A percentile compares a stretch with the other conserved stretches of the same genome.
Conservation (phyloP, 73 alveolate genomes). For the Uronychia binucleata region DNA sequence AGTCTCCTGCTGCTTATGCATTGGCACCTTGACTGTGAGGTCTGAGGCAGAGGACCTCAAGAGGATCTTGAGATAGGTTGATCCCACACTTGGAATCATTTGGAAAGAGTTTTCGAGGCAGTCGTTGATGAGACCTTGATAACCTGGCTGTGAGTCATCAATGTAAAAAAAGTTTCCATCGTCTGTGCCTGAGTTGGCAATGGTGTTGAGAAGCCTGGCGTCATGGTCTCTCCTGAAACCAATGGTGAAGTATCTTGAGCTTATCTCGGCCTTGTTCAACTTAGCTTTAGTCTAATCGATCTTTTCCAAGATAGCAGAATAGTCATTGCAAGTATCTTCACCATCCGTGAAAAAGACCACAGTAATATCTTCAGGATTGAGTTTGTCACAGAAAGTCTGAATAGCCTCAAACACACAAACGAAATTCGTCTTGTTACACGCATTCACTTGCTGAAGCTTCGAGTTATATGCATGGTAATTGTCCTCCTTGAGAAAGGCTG, state of each 20-base stretch:
- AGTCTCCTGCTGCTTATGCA: neutral
- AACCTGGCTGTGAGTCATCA: slow-evolving; percentile 22
- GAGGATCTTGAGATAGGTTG: neutral
- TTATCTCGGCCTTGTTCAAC: neutral
- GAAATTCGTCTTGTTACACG: slow-evolving; percentile 45
- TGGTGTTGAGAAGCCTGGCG: slow-evolving; percentile 36
- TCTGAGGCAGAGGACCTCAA: neutral
- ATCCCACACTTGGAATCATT: neutral
- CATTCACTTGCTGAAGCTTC: neutral
- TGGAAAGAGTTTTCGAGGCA: slow-evolving; percentile 32
- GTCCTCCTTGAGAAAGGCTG: slow-evolving; percentile 2
- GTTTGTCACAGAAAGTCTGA: neutral
- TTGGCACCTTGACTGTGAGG: neutral
- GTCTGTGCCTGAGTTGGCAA: slow-evolving; percentile 56
- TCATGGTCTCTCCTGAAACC: slow-evolving; percentile 64
- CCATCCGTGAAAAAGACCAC: slow-evolving; percentile 64
- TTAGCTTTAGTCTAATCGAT: slow-evolving; percentile 7
- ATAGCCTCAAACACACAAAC: slow-evolving; percentile 27
- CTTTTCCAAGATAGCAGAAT: neutral
- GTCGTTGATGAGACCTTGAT: slow-evolving; percentile 33
- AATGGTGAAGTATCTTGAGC: slow-evolving; percentile 45
- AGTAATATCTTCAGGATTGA: slow-evolving; percentile 28
- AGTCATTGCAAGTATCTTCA: slow-evolving; percentile 46
- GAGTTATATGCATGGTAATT: slow-evolving; percentile 2
- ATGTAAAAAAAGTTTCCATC: slow-evolving; percentile 56